phyloP scores from a whole-genome alignment of 345 rosid genomes.

The Chamaenerion angustifolium region DNA sequence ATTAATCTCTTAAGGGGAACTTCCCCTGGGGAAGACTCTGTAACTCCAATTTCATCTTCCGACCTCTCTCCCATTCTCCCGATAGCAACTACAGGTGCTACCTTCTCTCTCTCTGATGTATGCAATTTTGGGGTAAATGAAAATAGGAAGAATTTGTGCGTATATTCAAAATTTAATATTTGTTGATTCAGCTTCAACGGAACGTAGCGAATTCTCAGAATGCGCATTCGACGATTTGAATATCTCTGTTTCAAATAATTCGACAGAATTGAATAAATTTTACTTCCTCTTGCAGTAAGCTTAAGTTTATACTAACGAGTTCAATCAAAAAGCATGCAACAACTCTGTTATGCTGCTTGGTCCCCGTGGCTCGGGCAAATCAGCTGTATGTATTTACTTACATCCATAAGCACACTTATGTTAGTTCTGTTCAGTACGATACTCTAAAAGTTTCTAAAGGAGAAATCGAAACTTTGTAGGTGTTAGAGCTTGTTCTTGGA shows the following conservation, averaged over 20 bases:
- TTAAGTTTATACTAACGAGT: constrained; percentile 59
- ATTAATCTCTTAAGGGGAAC: constrained; percentile 43
- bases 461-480: constrained; percentile 21
- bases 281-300: constrained; percentile 31
- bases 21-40: constrained; percentile 62
- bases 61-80: constrained; percentile 39
- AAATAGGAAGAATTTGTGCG: neutral
- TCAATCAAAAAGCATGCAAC: constrained; percentile 71
- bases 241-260: neutral
- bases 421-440: neutral
- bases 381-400: constrained; percentile 29
- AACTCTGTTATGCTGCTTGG: constrained; percentile 85
- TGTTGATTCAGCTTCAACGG: too few species aligned
- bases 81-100: constrained; percentile 74
- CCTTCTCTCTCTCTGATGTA: neutral
- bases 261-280: neutral
- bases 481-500: constrained; percentile 66
- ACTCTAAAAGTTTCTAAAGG: neutral
- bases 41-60: constrained; percentile 48
- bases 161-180: neutral
- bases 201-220: neutral
- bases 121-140: neutral
- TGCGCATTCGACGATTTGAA: constrained; percentile 1
- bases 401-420: neutral
- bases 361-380: constrained; percentile 83